Evolutionary conservation across 306 rosid genomes (phyloP).

Genomic region (Rubus parviflorus): DNA sequence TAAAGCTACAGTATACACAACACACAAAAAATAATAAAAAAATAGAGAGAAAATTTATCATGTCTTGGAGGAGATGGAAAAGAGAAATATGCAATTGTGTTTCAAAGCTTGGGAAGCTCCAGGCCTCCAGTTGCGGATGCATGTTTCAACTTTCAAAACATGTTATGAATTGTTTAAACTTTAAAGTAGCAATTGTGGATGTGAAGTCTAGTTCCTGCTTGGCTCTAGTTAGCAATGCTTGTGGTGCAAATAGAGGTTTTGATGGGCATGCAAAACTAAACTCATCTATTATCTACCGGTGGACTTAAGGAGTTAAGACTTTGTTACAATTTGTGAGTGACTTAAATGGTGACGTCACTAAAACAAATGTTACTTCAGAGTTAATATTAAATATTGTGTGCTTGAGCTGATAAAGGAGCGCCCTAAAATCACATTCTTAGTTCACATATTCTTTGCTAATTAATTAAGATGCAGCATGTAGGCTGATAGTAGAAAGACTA

Average conservation of each 20-base stretch:
- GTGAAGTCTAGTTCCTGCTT: background rate
- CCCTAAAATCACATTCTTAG: background rate
- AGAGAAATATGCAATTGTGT: conserved; percentile 48
- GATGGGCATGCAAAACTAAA: background rate
- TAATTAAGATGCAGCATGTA: background rate
- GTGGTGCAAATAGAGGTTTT: background rate
- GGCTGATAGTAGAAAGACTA: background rate
- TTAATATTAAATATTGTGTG: background rate
- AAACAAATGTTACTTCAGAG: background rate
- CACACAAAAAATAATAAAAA: too few relatives aligned
- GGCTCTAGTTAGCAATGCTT: background rate
- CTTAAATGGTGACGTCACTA: background rate
- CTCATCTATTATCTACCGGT: background rate
- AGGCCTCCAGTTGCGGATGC: conserved; percentile 42
- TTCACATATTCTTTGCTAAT: background rate
- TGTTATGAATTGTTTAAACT: too few relatives aligned
- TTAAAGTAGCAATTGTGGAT: too few relatives aligned
- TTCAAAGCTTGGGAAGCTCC: conserved; percentile 57
- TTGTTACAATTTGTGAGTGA: background rate
- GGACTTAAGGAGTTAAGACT: background rate
- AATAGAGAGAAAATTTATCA: too few relatives aligned
- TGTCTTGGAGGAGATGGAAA: conserved; percentile 85
- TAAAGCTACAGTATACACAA: too few relatives aligned
- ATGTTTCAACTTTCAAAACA: conserved; percentile 11
- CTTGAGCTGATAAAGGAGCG: background rate